phyloP scores from a whole-genome alignment of 352 stramenopile species.

The Pythium periplocum region DNA sequence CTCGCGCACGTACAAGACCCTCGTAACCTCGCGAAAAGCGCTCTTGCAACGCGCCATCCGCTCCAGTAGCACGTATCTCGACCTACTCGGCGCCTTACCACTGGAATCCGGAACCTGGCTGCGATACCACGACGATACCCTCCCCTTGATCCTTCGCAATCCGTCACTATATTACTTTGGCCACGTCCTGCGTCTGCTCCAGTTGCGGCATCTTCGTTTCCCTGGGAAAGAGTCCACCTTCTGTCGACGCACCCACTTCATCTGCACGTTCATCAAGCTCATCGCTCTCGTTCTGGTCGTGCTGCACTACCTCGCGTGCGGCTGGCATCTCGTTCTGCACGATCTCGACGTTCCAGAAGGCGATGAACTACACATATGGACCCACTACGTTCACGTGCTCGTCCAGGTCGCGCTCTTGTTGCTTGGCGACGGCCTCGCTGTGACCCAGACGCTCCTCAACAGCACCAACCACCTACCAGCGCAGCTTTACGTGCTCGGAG shows the following conservation, averaged over 20 bases:
- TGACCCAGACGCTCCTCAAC: background rate
- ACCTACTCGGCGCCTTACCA: conserved; percentile 1
- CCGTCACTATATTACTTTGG: conserved; percentile 6
- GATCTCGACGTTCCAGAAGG: too few relatives aligned
- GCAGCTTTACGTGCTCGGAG: conserved; percentile 1
- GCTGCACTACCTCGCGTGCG: conserved; percentile 10
- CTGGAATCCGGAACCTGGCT: conserved; percentile 4
- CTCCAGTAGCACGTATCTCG: background rate
- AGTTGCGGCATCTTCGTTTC: background rate
- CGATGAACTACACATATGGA: too few relatives aligned
- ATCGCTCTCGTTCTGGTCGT: background rate
- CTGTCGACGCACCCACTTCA: background rate
- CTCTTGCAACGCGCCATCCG: too few relatives aligned
- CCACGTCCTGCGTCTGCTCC: conserved; percentile 2
- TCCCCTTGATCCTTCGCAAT: background rate
- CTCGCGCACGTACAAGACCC: too few relatives aligned
- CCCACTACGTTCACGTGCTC: conserved; percentile 4
- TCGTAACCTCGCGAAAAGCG: too few relatives aligned
- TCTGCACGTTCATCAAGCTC: background rate
- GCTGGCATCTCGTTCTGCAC: conserved; percentile 2
- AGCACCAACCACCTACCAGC: background rate
- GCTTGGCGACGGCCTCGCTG: conserved; percentile 1
- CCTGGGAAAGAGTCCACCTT: background rate
- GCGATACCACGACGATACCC: background rate
- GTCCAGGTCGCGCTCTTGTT: conserved; percentile 8